These are phyloP conservation scores for Novymonas esmeraldas DNA, from an alignment of 208 protist genomes.

Conservation along the genomic window DNA sequence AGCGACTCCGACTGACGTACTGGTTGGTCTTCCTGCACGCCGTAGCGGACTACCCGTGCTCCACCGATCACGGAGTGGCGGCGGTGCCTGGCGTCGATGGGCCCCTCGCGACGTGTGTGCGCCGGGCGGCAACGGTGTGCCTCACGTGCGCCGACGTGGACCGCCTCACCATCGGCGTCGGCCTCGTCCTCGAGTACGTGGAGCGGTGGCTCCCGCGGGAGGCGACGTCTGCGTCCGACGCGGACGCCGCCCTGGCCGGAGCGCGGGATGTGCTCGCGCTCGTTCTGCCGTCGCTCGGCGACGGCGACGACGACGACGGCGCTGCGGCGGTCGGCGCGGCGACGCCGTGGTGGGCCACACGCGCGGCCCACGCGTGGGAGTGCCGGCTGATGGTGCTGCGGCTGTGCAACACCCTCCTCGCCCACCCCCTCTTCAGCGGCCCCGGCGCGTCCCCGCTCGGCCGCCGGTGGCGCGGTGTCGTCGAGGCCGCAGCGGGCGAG, in stretches of 20 bases:
- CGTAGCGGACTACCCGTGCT: neutral
- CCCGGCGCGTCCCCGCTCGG: neutral
- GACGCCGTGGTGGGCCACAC: slow-evolving; percentile 19
- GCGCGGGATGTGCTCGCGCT: slow-evolving; percentile 4
- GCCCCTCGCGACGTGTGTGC: slow-evolving; percentile 19
- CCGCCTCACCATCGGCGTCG: slow-evolving; percentile 18
- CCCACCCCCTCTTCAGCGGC: neutral
- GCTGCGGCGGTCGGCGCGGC: neutral
- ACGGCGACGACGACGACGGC: neutral
- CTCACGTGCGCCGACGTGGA: slow-evolving; percentile 14
- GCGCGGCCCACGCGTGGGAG: slow-evolving; percentile 33
- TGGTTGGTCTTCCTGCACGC: slow-evolving; percentile 20
- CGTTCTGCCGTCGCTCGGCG: neutral
- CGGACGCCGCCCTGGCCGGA: neutral
- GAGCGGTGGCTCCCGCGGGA: slow-evolving; percentile 23
- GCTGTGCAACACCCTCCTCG: slow-evolving; percentile 16
- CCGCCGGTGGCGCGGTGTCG: neutral
- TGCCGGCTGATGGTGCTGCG: slow-evolving; percentile 28
- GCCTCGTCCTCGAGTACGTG: slow-evolving; percentile 20
- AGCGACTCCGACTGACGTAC: slow-evolving; percentile 17
- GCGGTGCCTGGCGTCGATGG: neutral
- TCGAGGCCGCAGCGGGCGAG: slow-evolving; percentile 10
- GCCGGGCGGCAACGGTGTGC: slow-evolving; percentile 6
- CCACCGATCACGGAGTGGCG: neutral
- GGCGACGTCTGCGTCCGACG: neutral